Evolutionary conservation across 176 grass and related monocot genomes (phyloP).

Genomic region (Cenchrus americanus): DNA sequence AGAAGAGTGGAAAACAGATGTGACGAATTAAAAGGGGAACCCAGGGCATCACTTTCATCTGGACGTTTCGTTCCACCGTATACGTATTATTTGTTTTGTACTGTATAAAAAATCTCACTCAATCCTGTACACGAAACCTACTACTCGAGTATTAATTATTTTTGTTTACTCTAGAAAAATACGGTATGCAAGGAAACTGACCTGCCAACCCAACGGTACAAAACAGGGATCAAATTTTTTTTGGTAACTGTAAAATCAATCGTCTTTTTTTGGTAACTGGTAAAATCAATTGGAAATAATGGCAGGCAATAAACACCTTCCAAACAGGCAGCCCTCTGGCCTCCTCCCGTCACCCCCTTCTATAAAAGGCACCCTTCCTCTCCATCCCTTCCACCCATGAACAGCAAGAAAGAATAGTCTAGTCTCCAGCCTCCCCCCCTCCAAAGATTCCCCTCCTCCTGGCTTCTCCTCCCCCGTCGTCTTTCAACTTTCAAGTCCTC

Average conservation of each 20-base stretch:
- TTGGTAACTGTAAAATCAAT: background rate
- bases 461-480: background rate
- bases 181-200: background rate
- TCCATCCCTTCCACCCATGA: background rate
- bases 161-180: background rate
- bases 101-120: background rate
- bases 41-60: background rate
- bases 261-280: background rate
- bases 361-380: conserved; percentile 50
- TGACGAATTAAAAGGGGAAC: background rate
- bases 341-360: background rate
- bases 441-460: conserved; percentile 5
- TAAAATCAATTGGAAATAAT: background rate
- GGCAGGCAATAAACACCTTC: conserved; percentile 34
- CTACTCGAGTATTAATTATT: no score
- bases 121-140: background rate
- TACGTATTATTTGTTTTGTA: no score
- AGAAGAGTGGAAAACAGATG: no score
- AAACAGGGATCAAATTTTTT: background rate
- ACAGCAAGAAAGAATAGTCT: conserved; percentile 29
- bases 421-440: no score
- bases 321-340: background rate
- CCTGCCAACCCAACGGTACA: background rate
- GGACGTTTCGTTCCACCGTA: background rate
- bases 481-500: background rate